Percentiles rank a stretch among this genome's conserved stretches.
phyloP scores from a whole-genome alignment of 352 stramenopile species.

The Globisporangium spinosum region DNA sequence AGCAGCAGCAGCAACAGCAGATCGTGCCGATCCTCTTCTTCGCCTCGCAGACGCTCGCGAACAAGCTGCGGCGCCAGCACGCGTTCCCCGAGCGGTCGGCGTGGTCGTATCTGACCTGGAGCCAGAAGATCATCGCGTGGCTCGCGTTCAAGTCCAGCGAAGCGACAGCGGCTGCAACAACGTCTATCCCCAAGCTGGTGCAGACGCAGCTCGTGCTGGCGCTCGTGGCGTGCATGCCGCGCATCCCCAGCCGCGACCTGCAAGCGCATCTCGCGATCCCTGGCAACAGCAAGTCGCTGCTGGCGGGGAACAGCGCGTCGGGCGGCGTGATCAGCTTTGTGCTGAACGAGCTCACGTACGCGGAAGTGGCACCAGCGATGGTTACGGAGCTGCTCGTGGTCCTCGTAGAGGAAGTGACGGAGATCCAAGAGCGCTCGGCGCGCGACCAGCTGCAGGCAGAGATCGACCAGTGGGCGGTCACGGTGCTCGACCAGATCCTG shows the following conservation, averaged over 20 bases:
- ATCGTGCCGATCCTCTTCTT: slow-evolving; percentile 68
- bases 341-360: slow-evolving; percentile 41
- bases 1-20: slow-evolving; percentile 19
- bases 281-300: slow-evolving; percentile 13
- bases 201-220: slow-evolving; percentile 71
- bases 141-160: slow-evolving; percentile 26
- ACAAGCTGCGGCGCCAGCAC: slow-evolving; percentile 66
- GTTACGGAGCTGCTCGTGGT: slow-evolving; percentile 63
- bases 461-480: slow-evolving; percentile 51
- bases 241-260: slow-evolving; percentile 39
- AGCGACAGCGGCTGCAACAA: neutral
- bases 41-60: slow-evolving; percentile 77
- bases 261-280: slow-evolving; percentile 17
- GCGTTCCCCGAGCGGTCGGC: slow-evolving; percentile 25
- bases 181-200: slow-evolving; percentile 51
- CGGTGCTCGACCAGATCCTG: slow-evolving; percentile 59
- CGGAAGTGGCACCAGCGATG: slow-evolving; percentile 32
- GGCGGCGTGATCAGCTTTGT: slow-evolving; percentile 52
- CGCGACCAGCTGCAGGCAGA: slow-evolving; percentile 58
- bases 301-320: slow-evolving; percentile 2
- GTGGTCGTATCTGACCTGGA: slow-evolving; percentile 38
- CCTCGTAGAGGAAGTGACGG: slow-evolving; percentile 58
- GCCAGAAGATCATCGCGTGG: slow-evolving; percentile 52
- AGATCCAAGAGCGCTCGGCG: slow-evolving; percentile 41
- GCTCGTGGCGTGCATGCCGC: slow-evolving; percentile 57